Evolutionary conservation across 2,329 filamentous ascomycete genomes (phyloP).

Genomic region (Pseudogymnoascus pannorum): DNA sequence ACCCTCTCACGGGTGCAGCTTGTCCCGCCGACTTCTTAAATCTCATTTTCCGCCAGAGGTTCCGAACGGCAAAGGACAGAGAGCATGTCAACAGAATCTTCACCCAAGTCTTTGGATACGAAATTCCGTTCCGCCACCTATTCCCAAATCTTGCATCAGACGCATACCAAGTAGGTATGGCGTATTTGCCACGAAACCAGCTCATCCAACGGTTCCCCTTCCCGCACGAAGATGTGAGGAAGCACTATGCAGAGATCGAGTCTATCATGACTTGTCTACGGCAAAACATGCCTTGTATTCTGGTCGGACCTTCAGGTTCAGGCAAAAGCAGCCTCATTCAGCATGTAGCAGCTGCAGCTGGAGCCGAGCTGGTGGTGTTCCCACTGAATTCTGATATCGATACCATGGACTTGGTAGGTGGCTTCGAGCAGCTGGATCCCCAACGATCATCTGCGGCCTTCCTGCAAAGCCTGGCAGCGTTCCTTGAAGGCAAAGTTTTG

Average conservation of each 20-base stretch:
- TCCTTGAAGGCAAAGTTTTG: constrained; percentile 45
- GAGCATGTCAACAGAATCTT: constrained; percentile 60
- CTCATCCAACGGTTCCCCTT: constrained; percentile 45
- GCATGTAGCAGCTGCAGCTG: constrained; percentile 71
- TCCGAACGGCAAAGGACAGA: constrained; percentile 66
- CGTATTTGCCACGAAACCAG: constrained; percentile 55
- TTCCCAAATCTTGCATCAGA: constrained; percentile 61
- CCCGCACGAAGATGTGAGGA: constrained; percentile 42
- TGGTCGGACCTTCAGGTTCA: constrained; percentile 76
- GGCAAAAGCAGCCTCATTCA: constrained; percentile 79
- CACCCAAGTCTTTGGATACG: constrained; percentile 48
- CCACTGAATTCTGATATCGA: constrained; percentile 93
- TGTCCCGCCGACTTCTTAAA: constrained; percentile 67
- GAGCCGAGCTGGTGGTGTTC: constrained; percentile 71
- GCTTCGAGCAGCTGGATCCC: constrained; percentile 90
- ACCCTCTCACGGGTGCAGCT: constrained; percentile 54
- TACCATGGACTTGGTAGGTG: constrained; percentile 93
- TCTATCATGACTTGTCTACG: constrained; percentile 81
- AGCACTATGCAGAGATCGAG: constrained; percentile 67
- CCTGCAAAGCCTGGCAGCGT: constrained; percentile 44
- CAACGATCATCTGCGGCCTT: constrained; percentile 62
- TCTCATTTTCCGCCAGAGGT: constrained; percentile 79
- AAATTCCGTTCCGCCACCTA: constrained; percentile 47
- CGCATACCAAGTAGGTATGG: constrained; percentile 73
- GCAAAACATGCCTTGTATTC: constrained; percentile 79